A percentile compares a stretch with the other conserved stretches of the same genome.
Conservation (phyloP, 1,139 yeast genomes). For the Protomyces inouyei region DNA sequence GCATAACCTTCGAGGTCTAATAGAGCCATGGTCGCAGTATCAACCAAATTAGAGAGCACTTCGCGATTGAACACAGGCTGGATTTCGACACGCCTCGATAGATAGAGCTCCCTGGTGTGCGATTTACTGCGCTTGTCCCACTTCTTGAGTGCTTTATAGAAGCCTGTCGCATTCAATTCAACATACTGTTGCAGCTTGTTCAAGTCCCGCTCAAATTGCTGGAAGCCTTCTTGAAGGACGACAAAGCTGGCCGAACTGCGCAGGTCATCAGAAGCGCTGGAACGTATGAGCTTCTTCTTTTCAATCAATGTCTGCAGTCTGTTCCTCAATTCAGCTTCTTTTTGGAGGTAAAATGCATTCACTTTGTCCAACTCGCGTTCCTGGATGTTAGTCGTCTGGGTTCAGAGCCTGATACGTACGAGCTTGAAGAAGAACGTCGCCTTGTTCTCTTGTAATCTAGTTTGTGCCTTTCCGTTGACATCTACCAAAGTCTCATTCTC, state of each 20-base stretch:
- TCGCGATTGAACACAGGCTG: conserved; percentile 94
- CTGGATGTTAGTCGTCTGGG: background rate
- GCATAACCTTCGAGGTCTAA: conserved; percentile 72
- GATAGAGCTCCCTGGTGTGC: conserved; percentile 84
- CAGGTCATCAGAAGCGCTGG: conserved; percentile 13
- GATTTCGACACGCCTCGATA: conserved; percentile 87
- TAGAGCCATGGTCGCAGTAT: conserved; percentile 67
- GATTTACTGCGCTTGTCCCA: conserved; percentile 97
- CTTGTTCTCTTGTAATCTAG: conserved; percentile 77
- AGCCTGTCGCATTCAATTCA: conserved; percentile 90
- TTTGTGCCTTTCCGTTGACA: conserved; percentile 41
- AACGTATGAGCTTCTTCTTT: conserved; percentile 3
- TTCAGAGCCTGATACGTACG: background rate
- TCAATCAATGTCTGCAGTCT: background rate
- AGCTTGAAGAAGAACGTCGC: conserved; percentile 88
- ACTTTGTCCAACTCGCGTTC: conserved; percentile 95
- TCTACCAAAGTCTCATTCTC: conserved; percentile 32
- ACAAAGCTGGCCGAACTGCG: conserved; percentile 55
- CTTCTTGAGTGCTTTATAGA: conserved; percentile 87
- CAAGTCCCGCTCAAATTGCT: conserved; percentile 81
- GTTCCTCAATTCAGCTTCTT: conserved; percentile 63
- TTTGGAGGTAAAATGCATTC: conserved; percentile 79
- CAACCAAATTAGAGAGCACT: conserved; percentile 79
- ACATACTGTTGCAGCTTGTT: conserved; percentile 70
- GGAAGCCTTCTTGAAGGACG: conserved; percentile 77